Evolutionary conservation across 257 asterid genomes (phyloP).

Genomic region (Scutellaria minor): DNA sequence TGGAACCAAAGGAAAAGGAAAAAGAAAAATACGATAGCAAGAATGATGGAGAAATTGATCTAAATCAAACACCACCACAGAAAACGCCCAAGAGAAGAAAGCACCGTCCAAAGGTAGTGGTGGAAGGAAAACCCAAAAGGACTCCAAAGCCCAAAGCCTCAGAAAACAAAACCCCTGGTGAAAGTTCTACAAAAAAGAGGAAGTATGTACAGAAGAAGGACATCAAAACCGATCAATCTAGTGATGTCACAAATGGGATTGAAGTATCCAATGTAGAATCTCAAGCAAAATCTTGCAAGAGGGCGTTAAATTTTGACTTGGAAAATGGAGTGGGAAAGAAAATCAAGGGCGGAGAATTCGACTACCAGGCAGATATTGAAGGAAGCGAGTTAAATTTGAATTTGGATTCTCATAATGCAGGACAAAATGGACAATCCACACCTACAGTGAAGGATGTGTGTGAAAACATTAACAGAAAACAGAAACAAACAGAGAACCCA

Average conservation of each 20-base stretch:
- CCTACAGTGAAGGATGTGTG: slow-evolving; percentile 38
- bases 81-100: slow-evolving; percentile 74
- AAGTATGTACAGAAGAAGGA: slow-evolving; percentile 65
- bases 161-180: slow-evolving; percentile 39
- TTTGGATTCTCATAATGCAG: slow-evolving; percentile 43
- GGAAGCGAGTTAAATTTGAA: slow-evolving; percentile 45
- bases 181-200: slow-evolving; percentile 57
- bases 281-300: slow-evolving; percentile 58
- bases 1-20: slow-evolving; percentile 44
- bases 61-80: slow-evolving; percentile 63
- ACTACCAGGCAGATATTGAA: slow-evolving; percentile 37
- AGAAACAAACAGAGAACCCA: slow-evolving; percentile 33
- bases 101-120: slow-evolving; percentile 81
- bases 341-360: slow-evolving; percentile 36
- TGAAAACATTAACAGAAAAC: slow-evolving; percentile 32
- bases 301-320: slow-evolving; percentile 57
- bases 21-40: slow-evolving; percentile 38
- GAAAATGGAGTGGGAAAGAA: slow-evolving; percentile 45
- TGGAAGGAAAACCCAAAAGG: slow-evolving; percentile 68
- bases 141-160: slow-evolving; percentile 53
- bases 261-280: slow-evolving; percentile 38
- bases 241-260: slow-evolving; percentile 38
- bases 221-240: slow-evolving; percentile 35
- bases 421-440: slow-evolving; percentile 33
- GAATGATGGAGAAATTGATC: slow-evolving; percentile 52